These are phyloP conservation scores for Rhinocladiella similis DNA, from an alignment of 2,329 filamentous ascomycete species.

Conservation along the genomic window DNA sequence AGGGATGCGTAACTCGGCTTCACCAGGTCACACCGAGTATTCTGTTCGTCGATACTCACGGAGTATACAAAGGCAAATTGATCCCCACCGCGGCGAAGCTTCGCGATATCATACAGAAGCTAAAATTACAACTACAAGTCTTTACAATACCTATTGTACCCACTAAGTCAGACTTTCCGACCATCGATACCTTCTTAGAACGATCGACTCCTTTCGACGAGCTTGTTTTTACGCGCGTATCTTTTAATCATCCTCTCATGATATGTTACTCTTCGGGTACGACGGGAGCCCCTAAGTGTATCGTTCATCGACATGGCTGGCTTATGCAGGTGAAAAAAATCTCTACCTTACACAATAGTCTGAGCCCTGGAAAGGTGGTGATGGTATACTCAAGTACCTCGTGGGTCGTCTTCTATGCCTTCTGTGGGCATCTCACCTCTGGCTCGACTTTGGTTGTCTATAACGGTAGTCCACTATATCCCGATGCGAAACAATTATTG, in stretches of 20 bases:
- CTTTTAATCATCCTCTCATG: constrained; percentile 45
- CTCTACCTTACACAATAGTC: constrained; percentile 44
- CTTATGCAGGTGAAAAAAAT: constrained; percentile 46
- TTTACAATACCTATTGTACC: neutral
- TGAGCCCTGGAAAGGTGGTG: constrained; percentile 41
- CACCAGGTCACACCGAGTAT: constrained; percentile 42
- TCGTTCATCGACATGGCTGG: constrained; percentile 46
- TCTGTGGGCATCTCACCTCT: constrained; percentile 43
- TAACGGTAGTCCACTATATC: constrained; percentile 46
- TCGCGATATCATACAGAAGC: neutral
- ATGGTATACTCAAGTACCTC: constrained; percentile 50
- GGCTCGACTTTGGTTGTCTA: constrained; percentile 46
- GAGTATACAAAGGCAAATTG: constrained; percentile 9
- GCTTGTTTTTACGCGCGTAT: constrained; percentile 39
- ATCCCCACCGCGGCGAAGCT: constrained; percentile 1
- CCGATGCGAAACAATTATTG: constrained; percentile 38
- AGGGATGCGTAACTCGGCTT: constrained; percentile 37
- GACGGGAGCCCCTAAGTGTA: constrained; percentile 47
- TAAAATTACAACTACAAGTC: neutral
- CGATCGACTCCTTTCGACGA: constrained; percentile 32
- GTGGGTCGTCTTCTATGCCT: constrained; percentile 50
- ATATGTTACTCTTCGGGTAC: constrained; percentile 48
- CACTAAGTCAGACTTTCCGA: constrained; percentile 15
- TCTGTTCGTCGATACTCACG: constrained; percentile 41
- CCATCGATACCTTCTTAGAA: constrained; percentile 35